These are phyloP conservation scores for Metschnikowia dekortorum DNA, from an alignment of 805 yeast genomes.

Conservation along the genomic window DNA sequence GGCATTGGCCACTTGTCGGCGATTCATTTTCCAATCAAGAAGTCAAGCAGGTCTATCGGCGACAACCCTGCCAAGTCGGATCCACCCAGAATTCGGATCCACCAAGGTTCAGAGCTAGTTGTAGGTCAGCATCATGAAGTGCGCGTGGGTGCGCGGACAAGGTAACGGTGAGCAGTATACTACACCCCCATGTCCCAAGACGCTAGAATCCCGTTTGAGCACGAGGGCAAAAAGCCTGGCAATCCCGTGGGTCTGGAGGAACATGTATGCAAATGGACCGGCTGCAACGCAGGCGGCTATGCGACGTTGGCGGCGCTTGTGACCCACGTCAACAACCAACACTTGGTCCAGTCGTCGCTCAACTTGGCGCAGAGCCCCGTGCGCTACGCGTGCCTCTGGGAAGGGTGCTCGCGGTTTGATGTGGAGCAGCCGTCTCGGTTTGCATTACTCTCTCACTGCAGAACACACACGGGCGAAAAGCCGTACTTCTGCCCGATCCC, in stretches of 20 bases:
- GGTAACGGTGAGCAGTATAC: background rate
- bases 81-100: too few relatives aligned
- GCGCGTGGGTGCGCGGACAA: background rate
- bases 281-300: constrained; percentile 20
- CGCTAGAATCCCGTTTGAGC: background rate
- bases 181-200: constrained; percentile 9
- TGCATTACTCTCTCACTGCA: constrained; percentile 57
- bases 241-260: constrained; percentile 6
- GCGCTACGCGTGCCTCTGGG: constrained; percentile 59
- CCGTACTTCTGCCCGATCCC: constrained; percentile 61
- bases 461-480: constrained; percentile 64
- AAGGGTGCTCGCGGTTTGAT: constrained; percentile 50
- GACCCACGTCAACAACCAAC: constrained; percentile 28
- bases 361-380: constrained; percentile 19
- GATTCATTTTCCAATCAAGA: background rate
- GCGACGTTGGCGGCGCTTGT: constrained; percentile 25
- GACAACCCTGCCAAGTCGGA: too few relatives aligned
- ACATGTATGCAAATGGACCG: constrained; percentile 30
- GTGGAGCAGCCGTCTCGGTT: constrained; percentile 49
- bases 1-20: background rate
- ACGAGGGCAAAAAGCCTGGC: background rate
- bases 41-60: too few relatives aligned
- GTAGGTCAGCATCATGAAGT: too few relatives aligned
- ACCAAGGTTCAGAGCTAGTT: too few relatives aligned
- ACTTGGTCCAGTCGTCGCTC: constrained; percentile 22